Percentiles rank a stretch among this genome's conserved stretches.
These are phyloP conservation scores for Ceratobasidium sp. DNA, from an alignment of 1,284 basidiomycete species.

Conservation along the genomic window DNA sequence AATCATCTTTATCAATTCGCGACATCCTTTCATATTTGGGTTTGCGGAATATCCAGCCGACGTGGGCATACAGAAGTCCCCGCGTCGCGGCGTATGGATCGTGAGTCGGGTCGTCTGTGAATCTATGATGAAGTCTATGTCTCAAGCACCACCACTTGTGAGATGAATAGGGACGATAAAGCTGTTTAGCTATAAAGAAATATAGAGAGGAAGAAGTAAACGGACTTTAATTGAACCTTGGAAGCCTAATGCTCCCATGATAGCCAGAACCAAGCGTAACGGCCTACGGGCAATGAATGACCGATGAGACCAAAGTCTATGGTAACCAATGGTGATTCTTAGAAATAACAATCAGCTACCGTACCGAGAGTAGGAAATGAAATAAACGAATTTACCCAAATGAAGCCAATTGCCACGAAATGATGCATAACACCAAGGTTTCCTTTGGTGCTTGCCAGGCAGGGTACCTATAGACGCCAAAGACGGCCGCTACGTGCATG, in stretches of 20 bases:
- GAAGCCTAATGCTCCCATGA: conserved; percentile 75
- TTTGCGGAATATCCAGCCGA: conserved; percentile 88
- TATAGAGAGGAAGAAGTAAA: conserved; percentile 8
- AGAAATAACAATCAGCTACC: not conserved
- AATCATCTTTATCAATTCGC: conserved; percentile 72
- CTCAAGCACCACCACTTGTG: conserved; percentile 68
- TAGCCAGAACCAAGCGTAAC: conserved; percentile 68
- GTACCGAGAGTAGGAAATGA: conserved; percentile 21
- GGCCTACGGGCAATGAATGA: conserved; percentile 69
- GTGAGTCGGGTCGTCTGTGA: conserved; percentile 77
- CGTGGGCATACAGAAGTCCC: conserved; percentile 78
- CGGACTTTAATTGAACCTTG: conserved; percentile 68
- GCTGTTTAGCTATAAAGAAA: not conserved
- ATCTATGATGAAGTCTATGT: conserved; percentile 78
- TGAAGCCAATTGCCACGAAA: conserved; percentile 75
- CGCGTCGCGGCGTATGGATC: conserved; percentile 81
- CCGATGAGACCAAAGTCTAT: conserved; percentile 78
- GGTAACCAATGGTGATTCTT: conserved; percentile 79
- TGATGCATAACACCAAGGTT: conserved; percentile 65
- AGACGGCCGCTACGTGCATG: conserved; percentile 68
- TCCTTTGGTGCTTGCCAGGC: conserved; percentile 56
- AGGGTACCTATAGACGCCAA: conserved; percentile 66
- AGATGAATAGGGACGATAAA: not conserved
- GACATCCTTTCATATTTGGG: conserved; percentile 72
- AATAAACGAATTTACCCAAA: conserved; percentile 66